Conservation (phyloP, 495 filamentous ascomycete genomes). For the Hamigera avellanea region DNA sequence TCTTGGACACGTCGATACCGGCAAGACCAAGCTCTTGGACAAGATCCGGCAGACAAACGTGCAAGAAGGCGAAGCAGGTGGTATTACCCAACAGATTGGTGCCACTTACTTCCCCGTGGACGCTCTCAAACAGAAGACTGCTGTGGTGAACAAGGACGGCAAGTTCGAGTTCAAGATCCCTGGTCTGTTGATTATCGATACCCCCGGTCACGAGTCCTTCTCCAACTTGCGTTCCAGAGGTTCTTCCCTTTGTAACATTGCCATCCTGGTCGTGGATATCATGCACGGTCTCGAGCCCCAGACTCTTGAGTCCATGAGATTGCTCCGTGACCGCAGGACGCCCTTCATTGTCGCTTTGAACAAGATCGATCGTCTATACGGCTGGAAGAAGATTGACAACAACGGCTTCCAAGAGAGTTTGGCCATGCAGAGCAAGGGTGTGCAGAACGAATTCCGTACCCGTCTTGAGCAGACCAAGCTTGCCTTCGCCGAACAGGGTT, state of each 20-base stretch:
- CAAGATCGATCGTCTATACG: conserved; percentile 99
- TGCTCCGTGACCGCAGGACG: conserved; percentile 87
- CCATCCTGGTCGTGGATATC: conserved; percentile 98
- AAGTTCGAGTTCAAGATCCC: conserved; percentile 96
- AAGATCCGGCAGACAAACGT: conserved; percentile 99
- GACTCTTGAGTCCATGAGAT: conserved; percentile 91
- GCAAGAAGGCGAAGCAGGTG: conserved; percentile 97
- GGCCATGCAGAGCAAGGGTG: conserved; percentile 79
- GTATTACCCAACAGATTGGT: conserved; percentile 99
- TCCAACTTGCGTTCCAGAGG: conserved; percentile 93
- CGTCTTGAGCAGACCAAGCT: conserved; percentile 85
- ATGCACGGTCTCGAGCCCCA: conserved; percentile 99
- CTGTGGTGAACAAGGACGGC: conserved; percentile 82
- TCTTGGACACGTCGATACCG: conserved; percentile 98
- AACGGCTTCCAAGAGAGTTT: conserved; percentile 95
- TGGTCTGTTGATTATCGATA: conserved; percentile 95
- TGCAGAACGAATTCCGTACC: conserved; percentile 89
- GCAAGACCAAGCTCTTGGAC: conserved; percentile 97
- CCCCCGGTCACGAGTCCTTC: conserved; percentile 99
- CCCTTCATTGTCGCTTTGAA: conserved; percentile 98
- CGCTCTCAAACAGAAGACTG: conserved; percentile 80
- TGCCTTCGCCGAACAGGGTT: conserved; percentile 89
- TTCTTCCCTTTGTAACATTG: conserved; percentile 97
- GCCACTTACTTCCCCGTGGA: conserved; percentile 99
- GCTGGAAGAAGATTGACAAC: conserved; percentile 95